Conservation (phyloP, 2,329 filamentous ascomycete genomes). For the Aspergillus sojae region DNA sequence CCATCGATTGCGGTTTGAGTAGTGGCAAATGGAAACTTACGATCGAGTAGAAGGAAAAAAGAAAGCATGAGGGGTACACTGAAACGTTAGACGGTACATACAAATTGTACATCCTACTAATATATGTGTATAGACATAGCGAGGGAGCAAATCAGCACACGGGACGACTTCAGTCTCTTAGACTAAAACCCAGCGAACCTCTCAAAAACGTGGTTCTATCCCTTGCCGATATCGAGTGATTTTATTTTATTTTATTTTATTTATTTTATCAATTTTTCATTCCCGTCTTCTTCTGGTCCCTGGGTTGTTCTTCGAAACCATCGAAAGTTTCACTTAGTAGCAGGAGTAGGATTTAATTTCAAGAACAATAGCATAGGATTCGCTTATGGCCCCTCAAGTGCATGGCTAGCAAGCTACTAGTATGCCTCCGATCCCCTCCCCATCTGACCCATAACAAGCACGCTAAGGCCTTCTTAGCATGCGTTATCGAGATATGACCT, state of each 20-base stretch:
- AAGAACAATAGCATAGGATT: not conserved
- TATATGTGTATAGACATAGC: not conserved
- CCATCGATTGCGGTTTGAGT: not conserved
- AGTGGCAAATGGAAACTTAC: not conserved
- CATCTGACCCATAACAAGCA: slow-evolving; percentile 7
- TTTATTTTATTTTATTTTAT: not conserved
- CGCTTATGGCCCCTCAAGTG: not conserved
- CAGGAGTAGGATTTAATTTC: not conserved
- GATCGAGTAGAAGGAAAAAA: not conserved
- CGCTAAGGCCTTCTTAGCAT: slow-evolving; percentile 7
- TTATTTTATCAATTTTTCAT: not conserved
- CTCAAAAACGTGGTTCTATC: slow-evolving; percentile 14
- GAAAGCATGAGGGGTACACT: not conserved
- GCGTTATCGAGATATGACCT: slow-evolving; percentile 8
- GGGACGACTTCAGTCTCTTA: not conserved
- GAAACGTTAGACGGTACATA: not conserved
- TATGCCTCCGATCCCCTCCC: slow-evolving; percentile 4
- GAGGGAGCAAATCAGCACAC: not conserved
- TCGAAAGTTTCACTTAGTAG: slow-evolving; percentile 7
- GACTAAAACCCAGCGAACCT: not conserved
- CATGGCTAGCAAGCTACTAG: slow-evolving; percentile 1
- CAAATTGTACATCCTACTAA: not conserved
- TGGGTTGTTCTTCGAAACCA: slow-evolving; percentile 1
- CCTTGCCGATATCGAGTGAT: slow-evolving; percentile 6
- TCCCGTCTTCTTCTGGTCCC: not conserved